phyloP scores from a whole-genome alignment of 2,329 filamentous ascomycete genomes.

The Colletotrichum caudatum region DNA sequence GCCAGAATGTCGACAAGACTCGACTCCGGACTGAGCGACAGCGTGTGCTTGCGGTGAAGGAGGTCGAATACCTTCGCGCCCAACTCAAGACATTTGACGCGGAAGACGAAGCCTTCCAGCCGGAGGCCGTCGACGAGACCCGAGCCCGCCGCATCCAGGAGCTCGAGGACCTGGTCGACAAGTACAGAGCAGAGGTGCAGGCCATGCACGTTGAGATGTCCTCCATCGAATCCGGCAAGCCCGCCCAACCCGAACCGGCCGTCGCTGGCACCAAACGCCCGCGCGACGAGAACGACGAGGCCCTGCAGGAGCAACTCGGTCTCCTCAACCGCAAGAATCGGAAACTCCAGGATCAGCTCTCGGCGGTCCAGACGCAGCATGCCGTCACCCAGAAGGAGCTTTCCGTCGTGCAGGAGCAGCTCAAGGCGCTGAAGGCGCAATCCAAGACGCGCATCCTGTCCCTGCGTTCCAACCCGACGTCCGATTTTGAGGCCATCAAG shows the following conservation, averaged over 20 bases:
- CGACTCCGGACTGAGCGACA: slow-evolving; percentile 86
- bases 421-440: slow-evolving; percentile 73
- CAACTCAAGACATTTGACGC: slow-evolving; percentile 90
- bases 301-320: slow-evolving; percentile 78
- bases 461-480: slow-evolving; percentile 91
- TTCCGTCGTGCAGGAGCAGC: slow-evolving; percentile 77
- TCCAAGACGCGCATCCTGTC: slow-evolving; percentile 86
- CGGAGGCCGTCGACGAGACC: slow-evolving; percentile 80
- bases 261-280: slow-evolving; percentile 71
- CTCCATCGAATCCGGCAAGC: slow-evolving; percentile 64
- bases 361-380: slow-evolving; percentile 75
- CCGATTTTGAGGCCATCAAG: slow-evolving; percentile 87
- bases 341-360: slow-evolving; percentile 82
- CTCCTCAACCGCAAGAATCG: slow-evolving; percentile 90
- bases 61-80: slow-evolving; percentile 92
- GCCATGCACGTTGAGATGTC: slow-evolving; percentile 80
- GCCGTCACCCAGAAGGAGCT: slow-evolving; percentile 82
- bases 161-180: slow-evolving; percentile 86
- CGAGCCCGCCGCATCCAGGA: slow-evolving; percentile 81
- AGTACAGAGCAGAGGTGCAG: slow-evolving; percentile 86
- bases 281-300: slow-evolving; percentile 66
- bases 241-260: slow-evolving; percentile 49
- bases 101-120: slow-evolving; percentile 88
- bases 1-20: slow-evolving; percentile 71
- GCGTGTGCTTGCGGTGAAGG: slow-evolving; percentile 85